Base-by-base conservation (phyloP, 2,329 filamentous ascomycete genomes). In the Leptographium lundbergii region DNA sequence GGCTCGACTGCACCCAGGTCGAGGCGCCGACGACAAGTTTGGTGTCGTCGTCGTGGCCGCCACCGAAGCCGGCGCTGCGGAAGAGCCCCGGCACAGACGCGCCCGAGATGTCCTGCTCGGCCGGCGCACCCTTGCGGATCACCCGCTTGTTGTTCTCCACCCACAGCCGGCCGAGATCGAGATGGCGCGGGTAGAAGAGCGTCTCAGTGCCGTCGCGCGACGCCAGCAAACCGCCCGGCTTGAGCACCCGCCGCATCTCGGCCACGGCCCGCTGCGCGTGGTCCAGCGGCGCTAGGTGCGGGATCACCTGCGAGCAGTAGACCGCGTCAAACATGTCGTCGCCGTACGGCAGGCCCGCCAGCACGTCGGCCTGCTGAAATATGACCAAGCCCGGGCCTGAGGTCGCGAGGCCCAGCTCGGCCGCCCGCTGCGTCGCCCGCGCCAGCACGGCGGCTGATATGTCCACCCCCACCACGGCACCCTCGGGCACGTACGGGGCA, bases 181-280 rank as follows among this genome's bases (percentile, higher is more conserved):
- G 57, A 11, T 59, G 57, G 24, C 58, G 63, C 27, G 72, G 71
- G 63, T 69, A 72, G 55, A 71, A 73, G 51, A 67, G 68, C 60
- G 65, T 54, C 42, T 66, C 64, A 17, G 64, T 63, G 2, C 61
- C 69, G 56, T 69, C 68, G 42, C 71, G 65, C 13, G 70, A 65
- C 3, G 72, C 72, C 1, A 77, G 62, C 1, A 75, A 61, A 1
- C 75, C 76, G 1, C 75, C 75, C 0, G 72, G 69, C 61, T 70
- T 74, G 2, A 75, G 68, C 6, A 78, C 72, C 0, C 76, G 69
- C 3, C 72, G 62, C 69, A 77, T 74, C 65, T 77, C 75, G 9
- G 60, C 58, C 45, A 76, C 60, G 1, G 74, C 72, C 2, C 50
- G 65, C 58, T 59, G 58, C 6, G 62, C 65, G 56, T 65, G 61